Conservation (phyloP, 441 rosid genomes). For the Mallotus japonicus region DNA sequence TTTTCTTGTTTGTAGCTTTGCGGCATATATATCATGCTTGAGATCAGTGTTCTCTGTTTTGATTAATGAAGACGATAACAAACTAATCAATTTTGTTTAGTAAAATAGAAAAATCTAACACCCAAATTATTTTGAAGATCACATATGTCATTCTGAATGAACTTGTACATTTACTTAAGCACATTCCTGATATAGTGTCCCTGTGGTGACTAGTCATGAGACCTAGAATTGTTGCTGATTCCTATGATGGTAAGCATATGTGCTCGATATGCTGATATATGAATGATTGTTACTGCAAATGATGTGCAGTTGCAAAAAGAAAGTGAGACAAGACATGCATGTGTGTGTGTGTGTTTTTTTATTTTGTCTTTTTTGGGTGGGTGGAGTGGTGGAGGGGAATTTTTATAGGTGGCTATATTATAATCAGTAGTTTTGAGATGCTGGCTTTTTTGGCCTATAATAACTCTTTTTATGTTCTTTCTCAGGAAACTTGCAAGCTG, state of each 20-base stretch:
- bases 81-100: not conserved
- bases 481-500: constrained; percentile 58
- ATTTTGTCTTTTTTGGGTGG: not conserved
- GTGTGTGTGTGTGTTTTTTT: too few species aligned
- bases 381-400: not conserved
- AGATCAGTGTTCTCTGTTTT: not conserved
- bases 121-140: not conserved
- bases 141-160: not conserved
- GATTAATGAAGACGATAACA: not conserved
- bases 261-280: not conserved
- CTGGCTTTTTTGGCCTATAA: constrained; percentile 8
- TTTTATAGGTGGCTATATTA: not conserved
- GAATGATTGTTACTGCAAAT: not conserved
- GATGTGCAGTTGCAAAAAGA: not conserved
- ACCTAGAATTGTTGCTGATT: not conserved
- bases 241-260: not conserved
- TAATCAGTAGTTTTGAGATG: not conserved
- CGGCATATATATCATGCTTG: constrained; percentile 3
- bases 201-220: not conserved
- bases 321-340: not conserved
- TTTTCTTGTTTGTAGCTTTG: not conserved
- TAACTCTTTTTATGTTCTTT: constrained; percentile 17
- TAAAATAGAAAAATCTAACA: not conserved
- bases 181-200: too few species aligned
- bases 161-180: not conserved